Conservation (phyloP, 106 monocot genomes). For the Gastrodia elata region DNA sequence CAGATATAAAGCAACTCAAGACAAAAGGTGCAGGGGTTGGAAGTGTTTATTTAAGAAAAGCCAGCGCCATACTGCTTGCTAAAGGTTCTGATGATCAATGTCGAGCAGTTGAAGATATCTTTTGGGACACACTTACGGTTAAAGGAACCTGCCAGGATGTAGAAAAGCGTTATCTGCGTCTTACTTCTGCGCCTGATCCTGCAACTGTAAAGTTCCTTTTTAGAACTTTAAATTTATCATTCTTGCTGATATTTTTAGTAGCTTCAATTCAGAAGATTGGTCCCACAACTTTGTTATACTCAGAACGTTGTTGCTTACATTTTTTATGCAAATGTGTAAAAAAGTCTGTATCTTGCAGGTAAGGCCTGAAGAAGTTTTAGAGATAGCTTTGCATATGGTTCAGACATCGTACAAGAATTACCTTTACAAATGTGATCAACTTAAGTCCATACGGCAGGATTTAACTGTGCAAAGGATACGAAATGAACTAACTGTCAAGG, state of each 20-base stretch:
- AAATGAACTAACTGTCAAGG: constrained; percentile 86
- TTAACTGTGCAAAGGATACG: constrained; percentile 88
- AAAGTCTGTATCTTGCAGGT: constrained; percentile 43
- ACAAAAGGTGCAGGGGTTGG: constrained; percentile 37
- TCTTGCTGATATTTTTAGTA: not conserved
- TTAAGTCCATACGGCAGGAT: constrained; percentile 95
- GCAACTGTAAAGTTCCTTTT: constrained; percentile 43
- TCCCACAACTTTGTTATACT: not conserved
- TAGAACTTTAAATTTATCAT: not conserved
- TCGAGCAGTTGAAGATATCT: constrained; percentile 91
- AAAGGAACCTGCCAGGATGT: constrained; percentile 94
- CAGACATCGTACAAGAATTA: constrained; percentile 74
- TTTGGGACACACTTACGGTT: constrained; percentile 92
- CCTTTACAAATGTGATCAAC: constrained; percentile 91
- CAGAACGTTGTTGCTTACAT: not conserved
- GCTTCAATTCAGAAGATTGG: not conserved
- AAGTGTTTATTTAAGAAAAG: constrained; percentile 46
- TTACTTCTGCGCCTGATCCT: constrained; percentile 95
- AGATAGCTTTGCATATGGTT: constrained; percentile 83
- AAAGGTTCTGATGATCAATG: constrained; percentile 47
- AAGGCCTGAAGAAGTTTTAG: constrained; percentile 84
- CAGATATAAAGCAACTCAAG: constrained; percentile 18
- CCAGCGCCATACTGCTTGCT: constrained; percentile 34
- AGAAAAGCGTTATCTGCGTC: constrained; percentile 89
- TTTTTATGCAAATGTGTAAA: not conserved